Percentiles rank a stretch among this genome's conserved stretches.
Evolutionary conservation across 257 asterid genomes (phyloP).

Genomic region (Nicotiana obtusifolia): DNA sequence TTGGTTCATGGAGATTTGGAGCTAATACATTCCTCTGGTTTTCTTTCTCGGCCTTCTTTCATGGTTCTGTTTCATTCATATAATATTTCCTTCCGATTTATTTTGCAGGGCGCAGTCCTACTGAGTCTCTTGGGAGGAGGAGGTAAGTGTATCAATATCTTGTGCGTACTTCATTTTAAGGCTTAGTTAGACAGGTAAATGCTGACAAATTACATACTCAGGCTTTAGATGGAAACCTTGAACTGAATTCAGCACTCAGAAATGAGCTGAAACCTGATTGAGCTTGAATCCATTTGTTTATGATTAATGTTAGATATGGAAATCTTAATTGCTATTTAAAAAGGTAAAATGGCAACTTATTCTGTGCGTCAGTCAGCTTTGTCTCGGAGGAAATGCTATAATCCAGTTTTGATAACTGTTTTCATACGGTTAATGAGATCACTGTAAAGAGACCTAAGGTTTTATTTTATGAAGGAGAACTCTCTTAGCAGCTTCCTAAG

Average conservation of each 20-base stretch:
- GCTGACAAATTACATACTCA: neutral
- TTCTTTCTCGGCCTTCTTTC: neutral
- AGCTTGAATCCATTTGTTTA: neutral
- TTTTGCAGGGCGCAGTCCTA: slow-evolving; percentile 58
- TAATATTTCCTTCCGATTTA: neutral
- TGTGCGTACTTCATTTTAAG: neutral
- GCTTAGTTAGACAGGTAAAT: neutral
- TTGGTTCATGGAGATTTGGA: neutral
- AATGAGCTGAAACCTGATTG: neutral
- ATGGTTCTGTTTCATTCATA: neutral
- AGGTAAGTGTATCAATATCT: slow-evolving; percentile 37
- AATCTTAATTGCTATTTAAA: neutral
- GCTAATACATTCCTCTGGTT: neutral
- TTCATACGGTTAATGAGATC: neutral
- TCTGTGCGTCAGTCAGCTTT: neutral
- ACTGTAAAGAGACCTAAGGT: neutral
- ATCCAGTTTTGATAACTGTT: neutral
- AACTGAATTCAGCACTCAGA: neutral
- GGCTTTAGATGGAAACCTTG: neutral
- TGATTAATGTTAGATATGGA: neutral
- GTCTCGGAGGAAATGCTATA: neutral
- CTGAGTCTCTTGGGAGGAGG: slow-evolving; percentile 35
- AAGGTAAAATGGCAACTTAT: neutral
- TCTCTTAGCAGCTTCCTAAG: neutral
- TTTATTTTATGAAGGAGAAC: neutral